phyloP scores from a whole-genome alignment of 2,329 filamentous ascomycete species.

The Blumeria hordei region DNA sequence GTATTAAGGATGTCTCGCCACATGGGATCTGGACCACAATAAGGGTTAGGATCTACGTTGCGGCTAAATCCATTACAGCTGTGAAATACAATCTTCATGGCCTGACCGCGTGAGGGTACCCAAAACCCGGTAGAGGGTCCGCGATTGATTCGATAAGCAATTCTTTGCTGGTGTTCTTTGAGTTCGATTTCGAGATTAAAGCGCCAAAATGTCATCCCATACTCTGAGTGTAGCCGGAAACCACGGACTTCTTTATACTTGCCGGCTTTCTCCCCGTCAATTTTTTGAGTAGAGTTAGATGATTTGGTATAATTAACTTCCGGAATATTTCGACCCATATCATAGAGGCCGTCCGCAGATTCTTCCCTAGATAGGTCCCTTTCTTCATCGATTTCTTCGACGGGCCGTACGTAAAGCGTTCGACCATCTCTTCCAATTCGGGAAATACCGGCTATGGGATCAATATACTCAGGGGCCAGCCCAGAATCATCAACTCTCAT shows the following conservation, averaged over 20 bases:
- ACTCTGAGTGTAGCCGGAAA: conserved; percentile 59
- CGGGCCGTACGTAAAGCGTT: conserved; percentile 67
- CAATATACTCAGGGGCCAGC: conserved; percentile 60
- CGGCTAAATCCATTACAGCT: conserved; percentile 91
- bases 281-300: conserved; percentile 24
- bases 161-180: conserved; percentile 48
- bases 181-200: conserved; percentile 92
- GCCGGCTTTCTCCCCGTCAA: conserved; percentile 59
- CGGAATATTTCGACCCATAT: conserved; percentile 32
- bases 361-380: conserved; percentile 60
- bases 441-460: conserved; percentile 67
- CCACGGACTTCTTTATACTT: conserved; percentile 69
- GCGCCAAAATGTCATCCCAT: conserved; percentile 85
- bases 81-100: conserved; percentile 98
- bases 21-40: conserved; percentile 82
- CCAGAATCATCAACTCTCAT: conserved; percentile 38
- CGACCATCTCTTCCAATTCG: conserved; percentile 69
- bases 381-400: conserved; percentile 61
- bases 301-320: conserved; percentile 26
- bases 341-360: conserved; percentile 62
- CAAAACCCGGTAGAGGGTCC: conserved; percentile 80
- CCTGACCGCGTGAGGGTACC: conserved; percentile 62
- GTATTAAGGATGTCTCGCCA: conserved; percentile 91
- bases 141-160: conserved; percentile 87
- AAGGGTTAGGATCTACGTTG: conserved; percentile 49